These are phyloP conservation scores for Aegilops speltoides DNA, from an alignment of 176 grass and related monocot genomes.

Conservation along the genomic window DNA sequence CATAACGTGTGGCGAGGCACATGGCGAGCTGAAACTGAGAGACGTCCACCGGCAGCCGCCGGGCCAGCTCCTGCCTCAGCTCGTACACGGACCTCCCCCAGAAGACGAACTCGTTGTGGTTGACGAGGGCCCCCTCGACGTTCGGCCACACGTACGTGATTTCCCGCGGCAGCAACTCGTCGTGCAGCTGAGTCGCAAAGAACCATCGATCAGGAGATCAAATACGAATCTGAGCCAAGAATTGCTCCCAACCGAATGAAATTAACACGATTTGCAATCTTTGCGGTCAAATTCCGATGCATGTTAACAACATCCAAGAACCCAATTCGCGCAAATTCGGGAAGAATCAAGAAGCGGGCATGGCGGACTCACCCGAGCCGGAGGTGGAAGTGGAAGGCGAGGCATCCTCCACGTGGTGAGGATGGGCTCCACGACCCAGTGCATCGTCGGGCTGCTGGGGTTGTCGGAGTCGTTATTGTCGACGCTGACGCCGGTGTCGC, in stretches of 20 bases:
- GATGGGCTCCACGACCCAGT: conserved; percentile 9
- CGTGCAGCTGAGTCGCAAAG: neutral
- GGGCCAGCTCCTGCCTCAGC: neutral
- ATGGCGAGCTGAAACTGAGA: neutral
- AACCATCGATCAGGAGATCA: neutral
- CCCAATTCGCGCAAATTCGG: too few relatives aligned
- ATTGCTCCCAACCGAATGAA: neutral
- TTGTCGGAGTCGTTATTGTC: neutral
- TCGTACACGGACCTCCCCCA: neutral
- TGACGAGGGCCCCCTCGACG: neutral
- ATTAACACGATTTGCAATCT: neutral
- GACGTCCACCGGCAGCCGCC: neutral
- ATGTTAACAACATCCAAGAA: neutral
- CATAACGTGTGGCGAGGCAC: neutral
- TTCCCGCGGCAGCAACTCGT: neutral
- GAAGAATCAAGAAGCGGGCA: neutral
- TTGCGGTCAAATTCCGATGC: too few relatives aligned
- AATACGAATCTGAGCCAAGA: neutral
- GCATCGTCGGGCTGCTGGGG: neutral
- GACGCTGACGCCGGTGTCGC: neutral
- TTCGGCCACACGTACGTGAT: neutral
- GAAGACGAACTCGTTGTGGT: neutral
- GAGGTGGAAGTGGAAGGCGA: neutral
- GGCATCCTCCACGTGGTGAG: neutral
- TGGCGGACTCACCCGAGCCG: neutral